Percentiles rank a stretch among this genome's conserved stretches.
Evolutionary conservation across 1,284 basidiomycete genomes (phyloP).

Genomic region (Lentinus polychrous): DNA sequence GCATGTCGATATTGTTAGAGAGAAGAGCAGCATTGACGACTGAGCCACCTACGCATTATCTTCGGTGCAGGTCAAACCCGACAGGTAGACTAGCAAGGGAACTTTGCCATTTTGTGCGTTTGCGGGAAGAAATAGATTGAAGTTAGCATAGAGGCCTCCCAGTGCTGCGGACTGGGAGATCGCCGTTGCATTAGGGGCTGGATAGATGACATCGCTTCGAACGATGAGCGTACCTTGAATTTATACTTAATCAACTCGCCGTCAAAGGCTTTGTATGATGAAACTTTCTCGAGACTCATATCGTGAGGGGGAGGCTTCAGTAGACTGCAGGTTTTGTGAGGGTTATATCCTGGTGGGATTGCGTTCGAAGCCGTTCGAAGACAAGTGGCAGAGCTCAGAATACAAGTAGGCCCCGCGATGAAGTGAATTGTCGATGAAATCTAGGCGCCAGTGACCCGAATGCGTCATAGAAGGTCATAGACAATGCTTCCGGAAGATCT

Average conservation of each 20-base stretch:
- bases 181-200: neutral
- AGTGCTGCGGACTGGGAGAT: slow-evolving; percentile 54
- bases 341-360: too few relatives aligned
- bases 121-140: slow-evolving; percentile 89
- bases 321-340: too few relatives aligned
- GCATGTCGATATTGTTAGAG: neutral
- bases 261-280: slow-evolving; percentile 72
- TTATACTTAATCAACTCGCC: slow-evolving; percentile 84
- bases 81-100: slow-evolving; percentile 85
- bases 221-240: slow-evolving; percentile 50
- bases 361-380: too few relatives aligned
- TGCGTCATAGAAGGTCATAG: too few relatives aligned
- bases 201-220: neutral
- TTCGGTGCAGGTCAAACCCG: slow-evolving; percentile 93
- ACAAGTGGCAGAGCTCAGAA: too few relatives aligned
- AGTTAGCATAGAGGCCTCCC: slow-evolving; percentile 72
- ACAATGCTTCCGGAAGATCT: too few relatives aligned
- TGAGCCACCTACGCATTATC: slow-evolving; percentile 79
- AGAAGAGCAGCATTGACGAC: neutral
- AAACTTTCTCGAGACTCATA: slow-evolving; percentile 58
- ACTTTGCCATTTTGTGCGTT: slow-evolving; percentile 53
- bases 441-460: too few relatives aligned
- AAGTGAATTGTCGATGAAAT: too few relatives aligned
- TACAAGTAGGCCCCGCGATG: too few relatives aligned
- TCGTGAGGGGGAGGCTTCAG: too few relatives aligned